Base-by-base conservation (phyloP, 1,139 yeast species). In the Yamadazyma mexicana region DNA sequence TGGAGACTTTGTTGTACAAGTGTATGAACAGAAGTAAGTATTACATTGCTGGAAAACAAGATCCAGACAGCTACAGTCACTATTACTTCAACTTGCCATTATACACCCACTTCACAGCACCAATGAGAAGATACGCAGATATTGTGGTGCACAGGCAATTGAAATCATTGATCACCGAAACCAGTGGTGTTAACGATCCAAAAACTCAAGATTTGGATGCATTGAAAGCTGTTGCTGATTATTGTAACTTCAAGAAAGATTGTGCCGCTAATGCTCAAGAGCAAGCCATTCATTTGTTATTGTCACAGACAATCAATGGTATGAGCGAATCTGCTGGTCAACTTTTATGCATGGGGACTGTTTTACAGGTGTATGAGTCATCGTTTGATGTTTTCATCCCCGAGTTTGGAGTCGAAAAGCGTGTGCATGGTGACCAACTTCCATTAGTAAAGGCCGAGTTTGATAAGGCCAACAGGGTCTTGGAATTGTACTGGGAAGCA, bases 361-460 rank as follows among this genome's bases (percentile, higher is more conserved):
- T 92, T 30, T 67, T 89, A 27, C 97, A 89, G 60, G 98, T 91
- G 6, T 91, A 91, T 58, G 98, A 92, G 62, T 87, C 96, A 2
- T 88, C 98, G 1, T 92, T 92, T 66, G 98, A 92, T 62, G 95
- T 92, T 6, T 80, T 88, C 48, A 75, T 92, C 46, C 98, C 98
- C 1, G 97, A 88, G 52, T 84, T 91, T 65, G 98, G 98, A 31
- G 87, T 92, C 50, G 98, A 92, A 61, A 92, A 92, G 65, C 80
- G 98, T 55, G 98, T 92, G 20, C 98, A 92, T 55, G 97, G 98
- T 31, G 98, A 92, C 64, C 98, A 92, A 61, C 71, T 92, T 42
- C 98, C 98, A 12, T 70, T 92, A 46, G 81, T 79, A 18, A 89
- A 89, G 62, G 98, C 98, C 4, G 98, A 92, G 59, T 92, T 86